These are phyloP conservation scores for Trichoderma sp. DNA, from an alignment of 2,329 filamentous ascomycete species.

Conservation along the genomic window DNA sequence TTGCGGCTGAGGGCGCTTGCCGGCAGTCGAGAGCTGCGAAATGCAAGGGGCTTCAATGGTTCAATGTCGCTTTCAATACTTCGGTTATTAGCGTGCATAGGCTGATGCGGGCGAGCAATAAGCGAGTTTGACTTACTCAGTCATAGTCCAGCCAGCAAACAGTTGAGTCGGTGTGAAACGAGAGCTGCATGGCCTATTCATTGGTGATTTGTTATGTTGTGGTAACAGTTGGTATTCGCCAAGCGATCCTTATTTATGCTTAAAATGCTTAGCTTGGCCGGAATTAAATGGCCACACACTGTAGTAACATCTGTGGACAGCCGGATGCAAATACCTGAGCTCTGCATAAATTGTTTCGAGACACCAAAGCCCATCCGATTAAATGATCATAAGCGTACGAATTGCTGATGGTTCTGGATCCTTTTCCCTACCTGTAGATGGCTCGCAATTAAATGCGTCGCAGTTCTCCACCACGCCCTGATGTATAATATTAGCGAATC, in stretches of 20 bases:
- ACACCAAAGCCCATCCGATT: not conserved
- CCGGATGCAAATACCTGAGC: not conserved
- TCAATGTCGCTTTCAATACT: conserved; percentile 4
- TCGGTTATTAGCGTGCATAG: not conserved
- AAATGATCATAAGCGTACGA: not conserved
- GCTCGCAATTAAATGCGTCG: too few relatives aligned
- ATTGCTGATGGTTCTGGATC: not conserved
- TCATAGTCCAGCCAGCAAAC: not conserved
- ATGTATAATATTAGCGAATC: too few relatives aligned
- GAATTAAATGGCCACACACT: not conserved
- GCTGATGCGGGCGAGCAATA: not conserved
- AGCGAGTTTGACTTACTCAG: not conserved
- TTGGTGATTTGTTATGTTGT: not conserved
- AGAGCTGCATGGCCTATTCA: not conserved
- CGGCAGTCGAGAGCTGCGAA: not conserved
- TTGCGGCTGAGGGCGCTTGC: conserved; percentile 22
- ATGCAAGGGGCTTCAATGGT: conserved; percentile 3
- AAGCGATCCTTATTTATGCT: conserved; percentile 10
- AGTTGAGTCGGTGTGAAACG: not conserved
- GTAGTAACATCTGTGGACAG: not conserved
- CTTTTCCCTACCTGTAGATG: not conserved
- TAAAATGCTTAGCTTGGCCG: not conserved
- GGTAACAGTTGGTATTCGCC: not conserved
- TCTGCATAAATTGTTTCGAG: not conserved
- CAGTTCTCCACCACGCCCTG: not conserved